Evolutionary conservation across 1,139 yeast genomes (phyloP), one percentile per base, ranked within the genome.

Genomic region (Taphrina wiesneri): DNA sequence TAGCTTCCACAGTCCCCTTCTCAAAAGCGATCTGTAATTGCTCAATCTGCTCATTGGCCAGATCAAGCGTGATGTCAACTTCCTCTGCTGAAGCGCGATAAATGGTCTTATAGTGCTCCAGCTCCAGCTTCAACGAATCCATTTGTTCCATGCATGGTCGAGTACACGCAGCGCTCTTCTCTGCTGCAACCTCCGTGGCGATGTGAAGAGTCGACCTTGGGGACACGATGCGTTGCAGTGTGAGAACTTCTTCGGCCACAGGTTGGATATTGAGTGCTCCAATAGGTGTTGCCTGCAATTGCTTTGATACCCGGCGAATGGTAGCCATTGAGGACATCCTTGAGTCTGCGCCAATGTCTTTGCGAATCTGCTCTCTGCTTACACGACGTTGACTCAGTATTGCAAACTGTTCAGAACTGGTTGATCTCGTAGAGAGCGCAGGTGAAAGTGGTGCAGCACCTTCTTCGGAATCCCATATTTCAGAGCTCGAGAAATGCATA

Each of bases 21-120:
- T 49, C 43, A 19, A 39, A 30, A 2, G 64, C 64, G 13, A 30
- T 13, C 17, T 53, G 64, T 43, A 60, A 34, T 9, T 52, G 43
- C 21, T 41, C 64, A 39, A 60, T 60, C 45, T 60, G 51, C 25
- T 60, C 64, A 39, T 60, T 60, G 17, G 64, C 64, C 28, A 51
- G 25, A 21, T 60, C 64, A n/a, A 60, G 32, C 3, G 64, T 60
- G 64, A 60, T 39, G 28, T 60, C 64, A 19, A 60, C 45, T 43
- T 60, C 64, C 30, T 60, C 64, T 17, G 43, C 46, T 9, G 51
- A 28, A 1, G 39, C 51, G 30, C 64, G 64, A n/a, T 60, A 60
- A 15, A 51, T 25, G 1, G 36, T 32, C 57, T 60, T 60, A 57
- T 60, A 60, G 28, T 53, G 64, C 30, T 60, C 51, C 41, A 60